Base-by-base conservation (phyloP, 352 stramenopile species). In the Globisporangium alternatum region DNA sequence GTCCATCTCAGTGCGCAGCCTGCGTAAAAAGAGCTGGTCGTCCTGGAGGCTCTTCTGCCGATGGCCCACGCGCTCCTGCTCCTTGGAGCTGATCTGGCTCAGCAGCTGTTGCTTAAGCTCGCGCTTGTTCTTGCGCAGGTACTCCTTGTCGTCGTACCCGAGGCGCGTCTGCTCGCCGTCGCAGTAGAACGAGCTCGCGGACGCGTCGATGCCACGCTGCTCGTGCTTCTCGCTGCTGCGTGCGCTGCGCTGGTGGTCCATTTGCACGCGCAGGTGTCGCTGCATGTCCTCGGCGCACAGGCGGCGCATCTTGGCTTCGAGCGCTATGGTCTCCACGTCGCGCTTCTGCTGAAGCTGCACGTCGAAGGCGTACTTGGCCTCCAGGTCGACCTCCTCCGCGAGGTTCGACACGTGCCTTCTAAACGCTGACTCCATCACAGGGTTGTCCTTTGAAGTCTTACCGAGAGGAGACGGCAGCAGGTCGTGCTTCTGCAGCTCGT, bases 351-450 rank as follows among this genome's bases (percentile, higher is more conserved):
- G 79, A 33, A 80, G 67, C 53, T 84, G 76, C 55, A 65, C 47
- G 61, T 88, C 77, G 15, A 79, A 75, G 25, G 80, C 79, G 55
- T 90, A 83, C 62, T 78, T 81, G 19, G 66, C 81, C 61, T 90
- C 81, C 13, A 75, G 64, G 33, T 83, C 74, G 17, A 90, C 81
- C 9, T 90, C 77, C 5, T 70, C 69, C 8, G 77, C 75, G 5
- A 89, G 61, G 12, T 71, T 69, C 9, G 70, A 72, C 22, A 90
- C 83, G 56, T 89, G 78, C 1, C 81, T 69, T 48, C 73, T 78
- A 68, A 89, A 89, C 0, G 81, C 81, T 12, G 74, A 80, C 62
- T 90, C 81, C 57, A 88, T 76, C 21, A 88, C 79, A 1, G 56
- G 62, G 47, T 81, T 67, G n/a, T 74, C 68, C 31, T 30, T 39